Conservation (phyloP, 352 stramenopile genomes). For the Blastocystis sp. region DNA sequence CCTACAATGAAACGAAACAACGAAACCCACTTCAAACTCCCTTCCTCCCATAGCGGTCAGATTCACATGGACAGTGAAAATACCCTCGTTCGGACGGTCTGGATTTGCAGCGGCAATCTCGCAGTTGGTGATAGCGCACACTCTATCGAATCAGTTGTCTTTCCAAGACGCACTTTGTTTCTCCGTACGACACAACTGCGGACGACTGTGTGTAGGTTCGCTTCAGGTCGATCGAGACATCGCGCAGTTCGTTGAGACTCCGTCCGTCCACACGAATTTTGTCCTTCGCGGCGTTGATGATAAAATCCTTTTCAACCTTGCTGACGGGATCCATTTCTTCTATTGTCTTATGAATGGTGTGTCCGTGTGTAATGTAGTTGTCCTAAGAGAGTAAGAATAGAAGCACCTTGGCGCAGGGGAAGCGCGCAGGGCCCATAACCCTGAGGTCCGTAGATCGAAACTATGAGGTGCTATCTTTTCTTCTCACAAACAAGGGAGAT, state of each 20-base stretch:
- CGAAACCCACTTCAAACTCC: neutral
- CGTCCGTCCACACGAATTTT: slow-evolving; percentile 49
- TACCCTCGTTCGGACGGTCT: slow-evolving; percentile 34
- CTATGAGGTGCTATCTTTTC: slow-evolving; percentile 55
- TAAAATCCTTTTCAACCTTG: slow-evolving; percentile 49
- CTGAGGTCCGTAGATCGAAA: slow-evolving; percentile 58
- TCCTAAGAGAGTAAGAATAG: neutral
- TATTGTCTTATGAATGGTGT: too few species aligned
- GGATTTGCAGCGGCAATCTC: neutral
- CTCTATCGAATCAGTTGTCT: neutral
- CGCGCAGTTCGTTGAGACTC: slow-evolving; percentile 12
- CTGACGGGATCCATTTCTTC: slow-evolving; percentile 56
- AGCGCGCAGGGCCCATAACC: slow-evolving; percentile 57
- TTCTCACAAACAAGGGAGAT: neutral
- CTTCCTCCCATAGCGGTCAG: slow-evolving; percentile 40
- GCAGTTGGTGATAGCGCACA: slow-evolving; percentile 46
- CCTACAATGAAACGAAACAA: neutral
- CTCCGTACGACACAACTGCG: slow-evolving; percentile 1
- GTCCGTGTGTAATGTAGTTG: too few species aligned
- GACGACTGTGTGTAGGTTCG: slow-evolving; percentile 30
- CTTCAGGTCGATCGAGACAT: neutral
- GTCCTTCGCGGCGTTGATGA: slow-evolving; percentile 36
- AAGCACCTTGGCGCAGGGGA: slow-evolving; percentile 57
- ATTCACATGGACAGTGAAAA: slow-evolving; percentile 51
- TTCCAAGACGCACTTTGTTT: slow-evolving; percentile 9